Percentiles rank a stretch among this genome's conserved stretches.
These are phyloP conservation scores for Yamadazyma mexicana DNA, from an alignment of 1,139 yeast species.

Conservation along the genomic window DNA sequence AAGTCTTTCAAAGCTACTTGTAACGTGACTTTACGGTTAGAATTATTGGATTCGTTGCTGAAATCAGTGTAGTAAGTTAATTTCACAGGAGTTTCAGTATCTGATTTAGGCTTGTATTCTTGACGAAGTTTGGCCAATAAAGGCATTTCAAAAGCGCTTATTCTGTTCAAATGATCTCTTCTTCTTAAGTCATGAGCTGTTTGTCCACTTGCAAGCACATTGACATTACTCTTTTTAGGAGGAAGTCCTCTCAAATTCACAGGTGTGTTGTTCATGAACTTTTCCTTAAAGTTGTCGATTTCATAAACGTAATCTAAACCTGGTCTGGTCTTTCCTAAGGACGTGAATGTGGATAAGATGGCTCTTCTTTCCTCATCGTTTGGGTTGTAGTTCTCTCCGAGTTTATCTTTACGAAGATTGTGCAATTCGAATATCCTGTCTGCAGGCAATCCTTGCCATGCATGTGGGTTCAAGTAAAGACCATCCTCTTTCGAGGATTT, in stretches of 20 bases:
- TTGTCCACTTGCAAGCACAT: slow-evolving; percentile 37
- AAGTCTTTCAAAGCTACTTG: slow-evolving; percentile 55
- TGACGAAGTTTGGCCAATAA: slow-evolving; percentile 73
- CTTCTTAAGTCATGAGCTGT: slow-evolving; percentile 40
- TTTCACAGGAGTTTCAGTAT: slow-evolving; percentile 52
- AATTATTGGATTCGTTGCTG: slow-evolving; percentile 67
- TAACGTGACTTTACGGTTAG: slow-evolving; percentile 68
- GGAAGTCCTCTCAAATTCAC: slow-evolving; percentile 39
- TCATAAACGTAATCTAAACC: slow-evolving; percentile 44
- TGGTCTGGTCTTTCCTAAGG: slow-evolving; percentile 34
- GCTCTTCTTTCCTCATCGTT: slow-evolving; percentile 50
- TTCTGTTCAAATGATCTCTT: slow-evolving; percentile 58
- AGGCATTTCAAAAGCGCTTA: slow-evolving; percentile 92
- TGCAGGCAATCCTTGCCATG: slow-evolving; percentile 70
- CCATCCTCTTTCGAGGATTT: slow-evolving; percentile 16
- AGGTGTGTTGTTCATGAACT: slow-evolving; percentile 47
- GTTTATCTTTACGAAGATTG: slow-evolving; percentile 52
- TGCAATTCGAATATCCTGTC: slow-evolving; percentile 62
- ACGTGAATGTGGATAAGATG: slow-evolving; percentile 41
- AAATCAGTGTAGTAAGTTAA: slow-evolving; percentile 74
- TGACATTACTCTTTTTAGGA: slow-evolving; percentile 40
- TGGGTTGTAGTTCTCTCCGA: slow-evolving; percentile 61
- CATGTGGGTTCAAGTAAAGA: slow-evolving; percentile 55
- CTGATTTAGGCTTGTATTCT: slow-evolving; percentile 50
- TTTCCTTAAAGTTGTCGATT: slow-evolving; percentile 47